Percentiles rank a stretch among this genome's conserved stretches.
These are phyloP conservation scores for Ogataea nakhonphanomensis DNA, from an alignment of 805 yeast genomes.

Conservation along the genomic window DNA sequence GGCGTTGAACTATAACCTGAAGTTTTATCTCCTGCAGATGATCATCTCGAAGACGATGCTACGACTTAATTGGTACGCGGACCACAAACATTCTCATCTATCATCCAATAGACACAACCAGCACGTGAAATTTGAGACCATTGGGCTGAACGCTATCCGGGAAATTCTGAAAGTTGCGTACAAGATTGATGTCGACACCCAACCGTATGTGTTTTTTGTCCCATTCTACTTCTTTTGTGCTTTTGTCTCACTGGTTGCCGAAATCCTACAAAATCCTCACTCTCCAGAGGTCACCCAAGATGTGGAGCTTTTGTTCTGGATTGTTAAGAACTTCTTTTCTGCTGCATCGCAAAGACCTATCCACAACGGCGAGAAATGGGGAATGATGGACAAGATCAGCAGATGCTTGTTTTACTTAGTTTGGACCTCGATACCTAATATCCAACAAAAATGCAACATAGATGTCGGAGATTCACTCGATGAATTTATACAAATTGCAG, in stretches of 20 bases:
- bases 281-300: slow-evolving; percentile 19
- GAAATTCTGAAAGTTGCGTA: slow-evolving; percentile 21
- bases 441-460: slow-evolving; percentile 13
- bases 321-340: slow-evolving; percentile 17
- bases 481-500: slow-evolving; percentile 9
- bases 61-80: slow-evolving; percentile 11
- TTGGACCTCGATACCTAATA: slow-evolving; percentile 16
- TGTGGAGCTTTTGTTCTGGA: slow-evolving; percentile 23
- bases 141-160: slow-evolving; percentile 28
- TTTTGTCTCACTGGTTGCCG: slow-evolving; percentile 28
- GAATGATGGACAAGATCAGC: slow-evolving; percentile 17
- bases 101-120: slow-evolving; percentile 1
- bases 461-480: slow-evolving; percentile 23
- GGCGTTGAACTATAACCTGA: slow-evolving; percentile 19
- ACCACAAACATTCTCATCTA: slow-evolving; percentile 3
- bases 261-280: slow-evolving; percentile 22
- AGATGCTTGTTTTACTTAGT: slow-evolving; percentile 25
- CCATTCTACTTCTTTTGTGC: slow-evolving; percentile 33
- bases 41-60: slow-evolving; percentile 26
- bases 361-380: slow-evolving; percentile 12
- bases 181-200: slow-evolving; percentile 12
- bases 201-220: slow-evolving; percentile 20
- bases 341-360: slow-evolving; percentile 3
- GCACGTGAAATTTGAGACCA: slow-evolving; percentile 7
- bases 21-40: slow-evolving; percentile 28